Conservation (phyloP, 2,329 filamentous ascomycete genomes). For the Xylogone sp. region DNA sequence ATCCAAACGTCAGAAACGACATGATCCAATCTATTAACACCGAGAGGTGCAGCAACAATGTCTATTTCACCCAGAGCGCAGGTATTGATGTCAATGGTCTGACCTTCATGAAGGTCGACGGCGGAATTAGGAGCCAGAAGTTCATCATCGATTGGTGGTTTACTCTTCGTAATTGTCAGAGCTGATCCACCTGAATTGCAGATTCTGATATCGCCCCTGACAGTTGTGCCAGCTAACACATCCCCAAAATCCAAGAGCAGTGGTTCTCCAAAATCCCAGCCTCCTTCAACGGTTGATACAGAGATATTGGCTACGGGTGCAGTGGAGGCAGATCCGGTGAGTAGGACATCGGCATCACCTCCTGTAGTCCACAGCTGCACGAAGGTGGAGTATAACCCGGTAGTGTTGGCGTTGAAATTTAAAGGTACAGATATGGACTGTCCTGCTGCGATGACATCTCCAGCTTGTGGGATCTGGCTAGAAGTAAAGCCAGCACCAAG, state of each 20-base stretch:
- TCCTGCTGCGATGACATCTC: slow-evolving; percentile 26
- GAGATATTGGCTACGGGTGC: slow-evolving; percentile 31
- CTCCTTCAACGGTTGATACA: slow-evolving; percentile 31
- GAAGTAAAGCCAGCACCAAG: slow-evolving; percentile 31
- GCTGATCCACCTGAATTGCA: slow-evolving; percentile 34
- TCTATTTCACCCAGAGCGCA: slow-evolving; percentile 29
- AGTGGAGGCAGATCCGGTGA: slow-evolving; percentile 31
- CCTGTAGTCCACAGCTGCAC: slow-evolving; percentile 34
- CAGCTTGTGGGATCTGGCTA: slow-evolving; percentile 26
- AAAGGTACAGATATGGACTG: slow-evolving; percentile 28
- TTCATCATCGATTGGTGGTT: slow-evolving; percentile 30
- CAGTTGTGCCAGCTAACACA: slow-evolving; percentile 26
- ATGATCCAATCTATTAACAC: slow-evolving; percentile 28
- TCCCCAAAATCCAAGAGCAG: slow-evolving; percentile 29
- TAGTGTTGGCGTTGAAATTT: slow-evolving; percentile 28
- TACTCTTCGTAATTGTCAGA: slow-evolving; percentile 34
- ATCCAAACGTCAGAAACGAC: slow-evolving; percentile 31
- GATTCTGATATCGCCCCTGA: slow-evolving; percentile 28
- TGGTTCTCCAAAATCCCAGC: slow-evolving; percentile 24
- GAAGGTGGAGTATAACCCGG: slow-evolving; percentile 30
- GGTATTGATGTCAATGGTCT: slow-evolving; percentile 26
- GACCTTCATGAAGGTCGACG: slow-evolving; percentile 30
- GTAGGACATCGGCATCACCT: slow-evolving; percentile 27
- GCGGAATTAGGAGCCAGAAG: slow-evolving; percentile 29
- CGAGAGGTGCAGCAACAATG: slow-evolving; percentile 26